Evolutionary conservation across 1,284 basidiomycete genomes (phyloP), one percentile per base, ranked within the genome.

Genomic region (Wolfiporia cocos): DNA sequence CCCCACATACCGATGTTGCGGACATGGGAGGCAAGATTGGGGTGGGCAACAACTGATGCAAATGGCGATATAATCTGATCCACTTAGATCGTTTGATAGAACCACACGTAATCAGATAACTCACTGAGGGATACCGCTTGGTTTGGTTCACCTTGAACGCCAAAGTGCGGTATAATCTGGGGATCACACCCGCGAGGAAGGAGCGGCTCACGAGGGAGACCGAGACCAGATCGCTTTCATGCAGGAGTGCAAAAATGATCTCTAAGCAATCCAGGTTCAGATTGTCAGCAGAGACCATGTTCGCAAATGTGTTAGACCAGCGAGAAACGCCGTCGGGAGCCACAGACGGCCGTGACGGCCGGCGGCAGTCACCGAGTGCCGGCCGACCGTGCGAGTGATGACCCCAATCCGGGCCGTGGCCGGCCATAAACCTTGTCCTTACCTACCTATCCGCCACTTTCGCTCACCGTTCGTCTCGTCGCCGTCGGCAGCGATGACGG

Each of bases 231-330:
- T 85, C 80, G 20, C 70, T 61, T 3, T 68, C 69, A 37, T 66
- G 55, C 5, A 86, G 63, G 51, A 70, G 64, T 0, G 63, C 56
- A 47, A 81, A 81, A 10, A 86, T 74, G 12, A 77, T 63, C 48
- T 81, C 78, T 34, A 86, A 69, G 37, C 86, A 78, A 60, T 87
- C 84, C 17, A 76, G 67, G 48, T 86, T 78, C 31, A 85, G 64
- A 49, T 75, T 81, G 45, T 81, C 73, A n/a, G 76, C 77, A 34
- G 77, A 71, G 34, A 79, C 73, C 79, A 83, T 82, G 9, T 10
- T 19, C 32, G 19, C n/a, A n/a, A n/a, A n/a, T n/a, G n/a, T n/a
- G n/a, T n/a, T n/a, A 15, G 11, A 26, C 23, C 20, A 23, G 22
- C 3, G n/a, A 26, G 14, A 26, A 30, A 14, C 10, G 34, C n/a